Evolutionary conservation across 805 yeast species (phyloP), one percentile per base, ranked within the genome.

Genomic region (Tetrapisispora namnaoensis): DNA sequence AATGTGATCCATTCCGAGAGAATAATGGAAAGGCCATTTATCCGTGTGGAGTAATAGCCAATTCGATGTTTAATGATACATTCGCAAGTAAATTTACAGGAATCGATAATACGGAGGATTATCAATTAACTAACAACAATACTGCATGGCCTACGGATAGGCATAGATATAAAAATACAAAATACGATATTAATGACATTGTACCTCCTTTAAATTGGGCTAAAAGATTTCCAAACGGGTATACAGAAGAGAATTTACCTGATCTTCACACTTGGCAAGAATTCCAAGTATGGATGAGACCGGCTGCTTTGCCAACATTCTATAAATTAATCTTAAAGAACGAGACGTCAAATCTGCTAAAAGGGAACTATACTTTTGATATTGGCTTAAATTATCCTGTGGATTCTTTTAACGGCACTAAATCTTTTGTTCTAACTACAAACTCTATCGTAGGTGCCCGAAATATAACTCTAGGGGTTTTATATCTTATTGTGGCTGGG

Each of bases 301-400:
- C 97, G 1, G 96, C 98, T 0, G 97, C 95, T 0, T 72, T 93
- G 53, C 95, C 98, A 18, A 78, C 82, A 7, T 91, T 93, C 61
- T 79, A 83, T 73, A 91, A 93, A 63, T 69, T 88, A 38, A 89
- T 88, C 42, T 75, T 83, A 42, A 79, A 84, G 56, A 89, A 86
- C 66, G 83, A 79, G 50, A 70, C 77, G 2, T 70, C 69, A 1
- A 59, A 75, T 1, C 64, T 91, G 51, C 51, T 62, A 1, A 69
- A 76, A 14, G 98, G 98, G 2, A 76, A 78, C 16, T 91, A 91
- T 65, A 72, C 76, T 51, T 67, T 88, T 28, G 75, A 75, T 47
- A 76, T 91, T 51, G 86, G 72, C 11, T 66, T 84, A 66, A 83
- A 89, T 67, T 91, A 86, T 68, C 95, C 96, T 1, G 95, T 88